Base-by-base conservation (phyloP, 1,284 basidiomycete species). In the Puccinia triticina region DNA sequence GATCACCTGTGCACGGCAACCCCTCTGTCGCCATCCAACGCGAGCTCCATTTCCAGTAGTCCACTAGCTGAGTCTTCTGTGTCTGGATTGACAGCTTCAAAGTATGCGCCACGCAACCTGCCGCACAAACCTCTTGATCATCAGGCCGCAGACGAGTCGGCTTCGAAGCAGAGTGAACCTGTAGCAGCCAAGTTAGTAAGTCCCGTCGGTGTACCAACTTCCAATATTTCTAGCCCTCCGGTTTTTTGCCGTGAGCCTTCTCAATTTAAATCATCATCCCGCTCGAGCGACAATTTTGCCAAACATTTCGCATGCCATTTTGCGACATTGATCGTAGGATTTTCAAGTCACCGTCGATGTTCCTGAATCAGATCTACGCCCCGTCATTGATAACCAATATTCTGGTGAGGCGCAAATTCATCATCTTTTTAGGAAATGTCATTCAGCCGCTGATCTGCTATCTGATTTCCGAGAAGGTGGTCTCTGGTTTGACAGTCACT, bases 271-370 rank as follows among this genome's bases (percentile, higher is more conserved):
- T 16, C 5, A 21, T 10, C 8, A 64, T 10, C 34, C 16, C 16
- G 7, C 21, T 23, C 0, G 23, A 66, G 0, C 21, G 14, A 40
- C 34, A 40, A 40, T n/a, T 8, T 34, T 66, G 7, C 40, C 40
- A 18, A 8, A 2, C 3, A 29, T 12, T 21, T 21, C n/a, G 4
- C 43, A 29, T 69, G 34, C 29, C 3, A 10, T 37, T 40, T 16
- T 43, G 21, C 40, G 7, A 32, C 32, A n/a, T 43, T 29, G 11
- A 32, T 32, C 29, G 11, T 23, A 82, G 80, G 80, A 82, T 57
- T 82, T 82, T 57, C 80, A 75, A 67, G 80, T 82, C 8, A 26
- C 40, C 29, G 80, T 82, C 2, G 46, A 75, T 1, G 64, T 69
- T 21, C 80, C 64, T 14, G 55, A 81, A 26, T 32, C 40, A 3